phyloP scores from a whole-genome alignment of 163 green algal genomes.

The Scenedesmus sp. region DNA sequence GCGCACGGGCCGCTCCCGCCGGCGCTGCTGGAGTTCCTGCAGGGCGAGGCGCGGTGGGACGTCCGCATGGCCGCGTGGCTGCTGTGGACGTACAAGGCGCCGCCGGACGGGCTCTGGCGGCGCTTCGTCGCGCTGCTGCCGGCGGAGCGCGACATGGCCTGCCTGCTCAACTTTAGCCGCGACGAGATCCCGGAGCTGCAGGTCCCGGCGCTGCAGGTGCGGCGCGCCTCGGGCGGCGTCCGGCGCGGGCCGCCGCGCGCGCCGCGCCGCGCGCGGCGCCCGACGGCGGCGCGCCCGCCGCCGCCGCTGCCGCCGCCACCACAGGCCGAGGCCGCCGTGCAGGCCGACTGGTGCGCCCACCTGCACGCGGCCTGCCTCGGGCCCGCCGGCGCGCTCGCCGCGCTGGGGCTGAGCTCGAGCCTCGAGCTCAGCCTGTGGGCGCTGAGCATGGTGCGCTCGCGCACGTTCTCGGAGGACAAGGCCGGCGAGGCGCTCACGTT shows the following conservation, averaged over 20 bases:
- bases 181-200: slow-evolving; percentile 51
- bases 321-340: slow-evolving; percentile 45
- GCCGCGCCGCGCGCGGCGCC: too few relatives aligned
- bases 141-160: slow-evolving; percentile 46
- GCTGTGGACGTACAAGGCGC: slow-evolving; percentile 47
- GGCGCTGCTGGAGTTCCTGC: slow-evolving; percentile 55
- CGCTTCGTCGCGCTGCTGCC: slow-evolving; percentile 52
- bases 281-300: too few relatives aligned
- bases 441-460: slow-evolving; percentile 40
- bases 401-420: slow-evolving; percentile 1
- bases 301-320: too few relatives aligned
- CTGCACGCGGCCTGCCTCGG: slow-evolving; percentile 7
- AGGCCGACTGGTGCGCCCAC: slow-evolving; percentile 33
- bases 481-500: slow-evolving; percentile 58
- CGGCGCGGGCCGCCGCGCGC: too few relatives aligned
- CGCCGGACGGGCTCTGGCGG: slow-evolving; percentile 43
- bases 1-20: slow-evolving; percentile 46
- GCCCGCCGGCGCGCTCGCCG: background rate
- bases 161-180: slow-evolving; percentile 53
- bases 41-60: slow-evolving; percentile 60
- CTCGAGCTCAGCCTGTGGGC: slow-evolving; percentile 28
- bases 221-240: too few relatives aligned
- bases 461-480: slow-evolving; percentile 44
- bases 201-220: slow-evolving; percentile 47
- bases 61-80: slow-evolving; percentile 62